phyloP scores from a whole-genome alignment of 2,329 filamentous ascomycete species.

The Fusarium sambucinum region DNA sequence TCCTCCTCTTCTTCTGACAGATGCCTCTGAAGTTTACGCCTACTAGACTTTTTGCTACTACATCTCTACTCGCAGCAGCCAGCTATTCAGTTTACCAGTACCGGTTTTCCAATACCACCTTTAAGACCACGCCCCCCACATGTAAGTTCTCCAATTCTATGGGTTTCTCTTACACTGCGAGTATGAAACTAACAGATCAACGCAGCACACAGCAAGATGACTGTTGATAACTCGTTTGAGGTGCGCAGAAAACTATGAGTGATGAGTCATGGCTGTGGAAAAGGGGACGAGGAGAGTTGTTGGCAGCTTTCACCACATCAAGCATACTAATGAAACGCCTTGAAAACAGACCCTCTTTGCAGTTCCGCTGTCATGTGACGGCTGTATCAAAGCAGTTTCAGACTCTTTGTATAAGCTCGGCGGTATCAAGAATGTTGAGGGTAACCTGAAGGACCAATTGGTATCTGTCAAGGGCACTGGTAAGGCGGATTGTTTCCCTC shows the following conservation, averaged over 20 bases:
- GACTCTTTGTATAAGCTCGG: constrained; percentile 79
- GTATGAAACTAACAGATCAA: constrained; percentile 40
- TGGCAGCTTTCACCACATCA: constrained; percentile 27
- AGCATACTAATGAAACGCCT: constrained; percentile 54
- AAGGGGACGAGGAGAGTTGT: constrained; percentile 45
- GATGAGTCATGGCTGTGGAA: constrained; percentile 41
- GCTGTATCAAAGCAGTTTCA: constrained; percentile 89
- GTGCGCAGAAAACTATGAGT: constrained; percentile 51
- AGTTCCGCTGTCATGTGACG: constrained; percentile 91
- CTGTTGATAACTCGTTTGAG: constrained; percentile 61
- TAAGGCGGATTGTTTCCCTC: constrained; percentile 52
- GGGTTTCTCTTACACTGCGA: constrained; percentile 45
- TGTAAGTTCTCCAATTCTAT: constrained; percentile 38
- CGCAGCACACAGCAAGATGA: constrained; percentile 54
- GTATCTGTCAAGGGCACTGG: constrained; percentile 87
- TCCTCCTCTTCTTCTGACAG: constrained; percentile 26
- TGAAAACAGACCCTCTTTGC: constrained; percentile 85
- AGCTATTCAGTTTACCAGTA: constrained; percentile 50
- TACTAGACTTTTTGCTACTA: constrained; percentile 46
- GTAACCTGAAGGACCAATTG: constrained; percentile 84
- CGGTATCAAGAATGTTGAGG: constrained; percentile 86
- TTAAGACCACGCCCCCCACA: constrained; percentile 39
- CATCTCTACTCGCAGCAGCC: constrained; percentile 47
- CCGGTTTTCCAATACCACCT: constrained; percentile 38
- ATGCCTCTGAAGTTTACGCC: constrained; percentile 49